phyloP scores from a whole-genome alignment of 129 eudicot genomes.

The Tagetes patula region DNA sequence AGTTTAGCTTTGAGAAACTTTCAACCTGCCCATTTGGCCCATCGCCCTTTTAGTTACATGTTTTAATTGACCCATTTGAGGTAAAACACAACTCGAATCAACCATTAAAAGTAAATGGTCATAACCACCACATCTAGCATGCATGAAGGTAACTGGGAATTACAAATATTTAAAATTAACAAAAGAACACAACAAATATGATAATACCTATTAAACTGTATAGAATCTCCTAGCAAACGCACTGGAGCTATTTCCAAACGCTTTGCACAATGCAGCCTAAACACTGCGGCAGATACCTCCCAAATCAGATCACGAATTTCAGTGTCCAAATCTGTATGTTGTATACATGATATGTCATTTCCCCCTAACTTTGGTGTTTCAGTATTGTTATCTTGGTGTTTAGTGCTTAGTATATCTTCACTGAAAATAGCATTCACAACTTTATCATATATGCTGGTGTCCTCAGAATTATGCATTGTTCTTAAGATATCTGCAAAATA shows the following conservation, averaged over 20 bases:
- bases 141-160: conserved; percentile 2
- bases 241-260: conserved; percentile 82
- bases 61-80: background rate
- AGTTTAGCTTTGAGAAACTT: background rate
- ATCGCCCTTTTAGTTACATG: background rate
- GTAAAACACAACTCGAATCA: conserved; percentile 1
- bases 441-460: conserved; percentile 73
- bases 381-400: conserved; percentile 43
- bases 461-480: conserved; percentile 85
- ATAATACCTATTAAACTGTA: conserved; percentile 54
- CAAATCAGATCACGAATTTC: conserved; percentile 66
- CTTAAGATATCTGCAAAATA: conserved; percentile 61
- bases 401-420: conserved; percentile 61
- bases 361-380: conserved; percentile 48
- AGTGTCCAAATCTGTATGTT: conserved; percentile 61
- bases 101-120: conserved; percentile 3
- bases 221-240: conserved; percentile 61
- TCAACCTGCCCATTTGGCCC: background rate
- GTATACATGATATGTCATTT: conserved; percentile 49
- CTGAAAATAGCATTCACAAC: conserved; percentile 74
- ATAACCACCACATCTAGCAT: background rate
- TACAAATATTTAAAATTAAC: conserved; percentile 3
- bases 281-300: conserved; percentile 57
- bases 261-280: conserved; percentile 77
- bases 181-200: background rate